Conservation (phyloP, 2,329 filamentous ascomycete species). For the Helicocarpus griseus region DNA sequence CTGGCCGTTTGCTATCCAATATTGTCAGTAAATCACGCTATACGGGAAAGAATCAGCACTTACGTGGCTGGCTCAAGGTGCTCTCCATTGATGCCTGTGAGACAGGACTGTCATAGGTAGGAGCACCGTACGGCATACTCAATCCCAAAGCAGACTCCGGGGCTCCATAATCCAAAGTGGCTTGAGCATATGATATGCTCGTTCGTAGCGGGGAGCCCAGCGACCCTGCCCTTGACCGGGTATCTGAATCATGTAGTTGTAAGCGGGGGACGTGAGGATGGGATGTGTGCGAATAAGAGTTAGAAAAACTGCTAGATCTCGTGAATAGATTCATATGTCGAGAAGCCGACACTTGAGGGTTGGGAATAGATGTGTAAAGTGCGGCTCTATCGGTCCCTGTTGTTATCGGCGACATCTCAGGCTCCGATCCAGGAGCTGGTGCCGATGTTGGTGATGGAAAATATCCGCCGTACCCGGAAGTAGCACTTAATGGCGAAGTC, state of each 20-base stretch:
- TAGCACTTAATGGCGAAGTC: slow-evolving; percentile 27
- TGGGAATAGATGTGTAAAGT: slow-evolving; percentile 18
- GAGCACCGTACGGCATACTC: slow-evolving; percentile 3
- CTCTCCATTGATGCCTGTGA: not conserved
- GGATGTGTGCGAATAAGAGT: slow-evolving; percentile 2
- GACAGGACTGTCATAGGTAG: not conserved
- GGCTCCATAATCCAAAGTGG: slow-evolving; percentile 7
- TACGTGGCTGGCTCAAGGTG: not conserved
- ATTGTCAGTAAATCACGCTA: not conserved
- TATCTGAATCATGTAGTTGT: slow-evolving; percentile 4
- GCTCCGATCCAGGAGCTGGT: slow-evolving; percentile 17
- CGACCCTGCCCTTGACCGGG: slow-evolving; percentile 7
- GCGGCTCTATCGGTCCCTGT: slow-evolving; percentile 19
- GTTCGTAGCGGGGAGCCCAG: slow-evolving; percentile 6
- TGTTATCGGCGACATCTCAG: slow-evolving; percentile 20
- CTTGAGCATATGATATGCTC: slow-evolving; percentile 7
- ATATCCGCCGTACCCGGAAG: slow-evolving; percentile 27
- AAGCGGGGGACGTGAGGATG: slow-evolving; percentile 8
- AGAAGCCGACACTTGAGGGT: slow-evolving; percentile 10
- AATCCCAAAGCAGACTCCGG: slow-evolving; percentile 4
- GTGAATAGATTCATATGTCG: slow-evolving; percentile 5
- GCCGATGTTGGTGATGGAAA: slow-evolving; percentile 18
- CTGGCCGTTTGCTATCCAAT: not conserved
- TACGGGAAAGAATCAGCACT: not conserved
- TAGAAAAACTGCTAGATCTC: slow-evolving; percentile 10